Conservation (phyloP, 352 stramenopile species). For the Phytophthora foliorum region DNA sequence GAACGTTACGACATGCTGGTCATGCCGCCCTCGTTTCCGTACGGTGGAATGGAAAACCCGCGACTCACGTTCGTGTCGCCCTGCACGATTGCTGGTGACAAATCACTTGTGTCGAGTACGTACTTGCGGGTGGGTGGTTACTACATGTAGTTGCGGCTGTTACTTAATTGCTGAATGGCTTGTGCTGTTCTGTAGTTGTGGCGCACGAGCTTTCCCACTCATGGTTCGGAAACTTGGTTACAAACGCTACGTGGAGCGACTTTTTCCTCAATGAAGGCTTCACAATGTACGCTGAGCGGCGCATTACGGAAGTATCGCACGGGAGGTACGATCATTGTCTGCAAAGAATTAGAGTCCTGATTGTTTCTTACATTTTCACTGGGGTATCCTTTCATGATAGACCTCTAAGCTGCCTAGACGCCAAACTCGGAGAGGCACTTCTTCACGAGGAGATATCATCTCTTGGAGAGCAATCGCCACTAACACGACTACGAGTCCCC, state of each 20-base stretch:
- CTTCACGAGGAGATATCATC: slow-evolving; percentile 77
- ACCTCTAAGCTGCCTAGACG: slow-evolving; percentile 70
- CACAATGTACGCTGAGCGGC: slow-evolving; percentile 87
- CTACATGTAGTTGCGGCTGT: background rate
- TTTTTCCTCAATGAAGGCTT: slow-evolving; percentile 93
- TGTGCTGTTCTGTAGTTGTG: slow-evolving; percentile 54
- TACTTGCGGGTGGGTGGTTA: background rate
- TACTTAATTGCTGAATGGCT: background rate
- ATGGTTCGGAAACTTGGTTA: slow-evolving; percentile 89
- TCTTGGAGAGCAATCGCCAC: slow-evolving; percentile 71
- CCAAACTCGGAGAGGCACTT: slow-evolving; percentile 77
- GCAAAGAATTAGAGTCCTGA: background rate
- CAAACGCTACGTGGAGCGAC: slow-evolving; percentile 87
- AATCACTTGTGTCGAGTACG: slow-evolving; percentile 78
- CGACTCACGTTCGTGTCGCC: slow-evolving; percentile 90
- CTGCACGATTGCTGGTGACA: slow-evolving; percentile 79
- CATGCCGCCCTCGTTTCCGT: slow-evolving; percentile 93
- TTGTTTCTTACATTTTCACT: background rate
- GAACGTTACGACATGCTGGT: slow-evolving; percentile 87
- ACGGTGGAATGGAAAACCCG: slow-evolving; percentile 99
- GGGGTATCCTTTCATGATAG: slow-evolving; percentile 28
- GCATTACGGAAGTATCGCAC: slow-evolving; percentile 72
- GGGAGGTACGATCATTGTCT: slow-evolving; percentile 50
- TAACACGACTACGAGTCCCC: slow-evolving; percentile 76
- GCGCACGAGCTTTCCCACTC: slow-evolving; percentile 89